Conservation (phyloP, 208 protist species). For the Crithidia sp. region DNA sequence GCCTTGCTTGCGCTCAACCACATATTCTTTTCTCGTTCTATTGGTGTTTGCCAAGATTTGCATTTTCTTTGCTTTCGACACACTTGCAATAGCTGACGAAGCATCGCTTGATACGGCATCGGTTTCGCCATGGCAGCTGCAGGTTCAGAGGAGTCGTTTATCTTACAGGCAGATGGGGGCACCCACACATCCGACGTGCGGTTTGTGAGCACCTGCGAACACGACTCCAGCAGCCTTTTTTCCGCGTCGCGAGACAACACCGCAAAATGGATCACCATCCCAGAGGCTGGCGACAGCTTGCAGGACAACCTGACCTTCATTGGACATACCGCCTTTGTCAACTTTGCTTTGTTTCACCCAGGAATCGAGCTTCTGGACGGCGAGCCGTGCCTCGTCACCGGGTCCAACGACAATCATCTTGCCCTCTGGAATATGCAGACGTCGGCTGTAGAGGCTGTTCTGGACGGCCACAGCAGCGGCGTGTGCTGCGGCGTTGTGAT, state of each 20-base stretch:
- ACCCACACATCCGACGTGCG: conserved; percentile 68
- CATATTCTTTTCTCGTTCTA: no score
- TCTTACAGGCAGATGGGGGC: conserved; percentile 63
- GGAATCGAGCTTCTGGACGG: conserved; percentile 37
- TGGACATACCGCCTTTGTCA: conserved; percentile 84
- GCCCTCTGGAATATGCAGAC: conserved; percentile 60
- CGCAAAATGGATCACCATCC: conserved; percentile 39
- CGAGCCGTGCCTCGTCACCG: conserved; percentile 63
- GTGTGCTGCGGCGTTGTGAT: conserved; percentile 64
- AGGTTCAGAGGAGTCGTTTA: conserved; percentile 26
- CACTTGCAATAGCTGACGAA: no score
- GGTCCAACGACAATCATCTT: conserved; percentile 80
- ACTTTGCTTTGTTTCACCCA: conserved; percentile 73
- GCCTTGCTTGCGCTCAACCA: no score
- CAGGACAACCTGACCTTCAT: conserved; percentile 38
- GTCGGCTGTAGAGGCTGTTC: conserved; percentile 56
- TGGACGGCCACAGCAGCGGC: conserved; percentile 69
- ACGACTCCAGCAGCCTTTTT: conserved; percentile 23
- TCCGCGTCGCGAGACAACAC: conserved; percentile 71
- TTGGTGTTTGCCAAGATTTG: no score
- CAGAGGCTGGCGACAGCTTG: conserved; percentile 7
- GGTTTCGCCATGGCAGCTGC: no score
- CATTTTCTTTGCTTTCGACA: no score
- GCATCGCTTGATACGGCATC: no score
- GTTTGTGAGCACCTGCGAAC: conserved; percentile 35